These are phyloP conservation scores for Sordariomycetes sp. DNA, from an alignment of 2,329 filamentous ascomycete species.

Conservation along the genomic window DNA sequence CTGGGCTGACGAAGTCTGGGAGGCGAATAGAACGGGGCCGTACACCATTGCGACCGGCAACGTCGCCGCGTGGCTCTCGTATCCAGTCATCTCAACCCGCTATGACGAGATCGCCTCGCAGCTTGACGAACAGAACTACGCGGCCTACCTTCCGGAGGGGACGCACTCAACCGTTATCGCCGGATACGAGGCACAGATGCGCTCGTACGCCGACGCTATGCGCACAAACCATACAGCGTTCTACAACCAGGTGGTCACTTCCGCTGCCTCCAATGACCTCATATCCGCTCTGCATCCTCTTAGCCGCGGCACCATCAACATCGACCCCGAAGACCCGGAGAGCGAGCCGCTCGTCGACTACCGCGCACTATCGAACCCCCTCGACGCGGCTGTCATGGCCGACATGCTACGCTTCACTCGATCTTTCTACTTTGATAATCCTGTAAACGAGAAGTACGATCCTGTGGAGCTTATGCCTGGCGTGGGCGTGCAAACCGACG, in stretches of 20 bases:
- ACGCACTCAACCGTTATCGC: slow-evolving; percentile 18
- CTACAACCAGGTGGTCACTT: slow-evolving; percentile 13
- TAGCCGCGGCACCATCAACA: slow-evolving; percentile 21
- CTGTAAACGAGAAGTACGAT: slow-evolving; percentile 15
- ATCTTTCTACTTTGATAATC: slow-evolving; percentile 20
- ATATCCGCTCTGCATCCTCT: slow-evolving; percentile 17
- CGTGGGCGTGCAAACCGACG: slow-evolving; percentile 15
- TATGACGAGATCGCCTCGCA: slow-evolving; percentile 17
- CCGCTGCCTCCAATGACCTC: slow-evolving; percentile 9
- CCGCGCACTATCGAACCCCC: slow-evolving; percentile 21
- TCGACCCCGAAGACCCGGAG: slow-evolving; percentile 23
- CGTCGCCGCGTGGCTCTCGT: slow-evolving; percentile 19
- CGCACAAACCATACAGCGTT: slow-evolving; percentile 20
- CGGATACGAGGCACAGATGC: slow-evolving; percentile 23
- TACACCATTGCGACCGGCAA: slow-evolving; percentile 20
- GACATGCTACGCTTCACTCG: slow-evolving; percentile 22
- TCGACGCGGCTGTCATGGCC: slow-evolving; percentile 21
- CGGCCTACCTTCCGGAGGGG: slow-evolving; percentile 15
- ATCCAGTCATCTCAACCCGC: slow-evolving; percentile 18
- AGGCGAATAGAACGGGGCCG: slow-evolving; percentile 11
- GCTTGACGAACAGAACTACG: slow-evolving; percentile 17
- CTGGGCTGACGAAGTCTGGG: slow-evolving; percentile 8
- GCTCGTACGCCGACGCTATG: slow-evolving; percentile 18
- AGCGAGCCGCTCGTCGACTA: slow-evolving; percentile 23
- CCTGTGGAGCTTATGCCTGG: slow-evolving; percentile 20